A percentile compares a stretch with the other conserved stretches of the same genome.
phyloP scores from a whole-genome alignment of 2,329 filamentous ascomycete species.

The Beauveria sp. region DNA sequence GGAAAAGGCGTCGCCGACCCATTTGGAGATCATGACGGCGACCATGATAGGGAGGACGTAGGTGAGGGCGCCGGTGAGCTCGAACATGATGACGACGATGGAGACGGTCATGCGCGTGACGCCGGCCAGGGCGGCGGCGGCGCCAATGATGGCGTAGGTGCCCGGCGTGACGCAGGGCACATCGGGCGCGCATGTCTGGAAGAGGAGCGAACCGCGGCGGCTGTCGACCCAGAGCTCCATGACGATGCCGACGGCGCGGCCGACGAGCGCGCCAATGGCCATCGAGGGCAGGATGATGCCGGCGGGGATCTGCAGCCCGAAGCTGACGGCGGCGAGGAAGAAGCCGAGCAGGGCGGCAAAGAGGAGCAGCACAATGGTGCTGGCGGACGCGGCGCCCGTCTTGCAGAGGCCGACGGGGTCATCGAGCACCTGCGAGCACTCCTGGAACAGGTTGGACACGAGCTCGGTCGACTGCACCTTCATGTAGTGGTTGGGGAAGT shows the following conservation, averaged over 20 bases:
- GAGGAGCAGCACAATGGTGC: constrained; percentile 74
- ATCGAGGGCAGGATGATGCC: constrained; percentile 95
- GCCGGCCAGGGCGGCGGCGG: constrained; percentile 86
- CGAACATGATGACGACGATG: constrained; percentile 99
- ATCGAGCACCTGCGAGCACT: constrained; percentile 74
- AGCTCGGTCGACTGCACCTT: constrained; percentile 86
- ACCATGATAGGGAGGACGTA: constrained; percentile 99
- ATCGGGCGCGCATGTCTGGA: constrained; percentile 76
- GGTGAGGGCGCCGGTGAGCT: constrained; percentile 89
- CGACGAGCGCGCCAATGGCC: constrained; percentile 86
- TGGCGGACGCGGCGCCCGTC: constrained; percentile 72
- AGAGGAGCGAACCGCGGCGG: constrained; percentile 69
- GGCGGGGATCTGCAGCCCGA: constrained; percentile 88
- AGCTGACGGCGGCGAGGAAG: constrained; percentile 78
- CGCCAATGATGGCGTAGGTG: constrained; percentile 93
- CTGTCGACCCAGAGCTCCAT: constrained; percentile 82
- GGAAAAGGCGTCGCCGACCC: constrained; percentile 93
- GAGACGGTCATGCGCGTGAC: constrained; percentile 96
- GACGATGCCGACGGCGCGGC: constrained; percentile 80
- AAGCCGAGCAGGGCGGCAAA: constrained; percentile 79
- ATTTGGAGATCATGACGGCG: constrained; percentile 95
- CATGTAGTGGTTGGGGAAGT: constrained; percentile 96
- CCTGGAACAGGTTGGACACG: constrained; percentile 84
- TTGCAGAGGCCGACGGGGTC: constrained; percentile 90
- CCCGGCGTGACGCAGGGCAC: constrained; percentile 84